Percentiles rank a stretch among this genome's conserved stretches.
Conservation (phyloP, 2,329 filamentous ascomycete genomes). For the Penicillium sp. region DNA sequence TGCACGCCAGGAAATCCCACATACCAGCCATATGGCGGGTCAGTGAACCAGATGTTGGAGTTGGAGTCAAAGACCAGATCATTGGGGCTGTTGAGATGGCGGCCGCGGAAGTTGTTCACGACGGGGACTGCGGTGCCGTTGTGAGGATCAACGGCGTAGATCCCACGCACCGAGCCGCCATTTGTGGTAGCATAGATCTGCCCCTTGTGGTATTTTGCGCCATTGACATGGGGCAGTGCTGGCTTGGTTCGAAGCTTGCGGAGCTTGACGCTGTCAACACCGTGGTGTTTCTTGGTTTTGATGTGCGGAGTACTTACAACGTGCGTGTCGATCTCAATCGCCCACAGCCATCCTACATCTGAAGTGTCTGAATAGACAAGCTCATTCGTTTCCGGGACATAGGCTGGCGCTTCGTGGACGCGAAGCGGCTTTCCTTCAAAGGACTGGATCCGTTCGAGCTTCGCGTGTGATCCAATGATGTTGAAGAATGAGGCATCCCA, state of each 20-base stretch:
- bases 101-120: slow-evolving; percentile 13
- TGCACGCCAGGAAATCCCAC: slow-evolving; percentile 8
- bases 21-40: slow-evolving; percentile 11
- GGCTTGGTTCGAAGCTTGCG: slow-evolving; percentile 9
- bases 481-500: slow-evolving; percentile 10
- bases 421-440: slow-evolving; percentile 9
- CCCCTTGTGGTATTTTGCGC: slow-evolving; percentile 10
- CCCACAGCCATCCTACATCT: slow-evolving; percentile 13
- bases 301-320: slow-evolving; percentile 1
- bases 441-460: slow-evolving; percentile 12
- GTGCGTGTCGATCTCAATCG: slow-evolving; percentile 9
- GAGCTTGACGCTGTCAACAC: slow-evolving; percentile 3
- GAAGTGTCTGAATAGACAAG: slow-evolving; percentile 12
- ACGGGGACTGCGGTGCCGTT: slow-evolving; percentile 7
- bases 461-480: slow-evolving; percentile 9
- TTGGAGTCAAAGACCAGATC: slow-evolving; percentile 11
- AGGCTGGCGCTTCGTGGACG: slow-evolving; percentile 15
- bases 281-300: no score
- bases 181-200: slow-evolving; percentile 9
- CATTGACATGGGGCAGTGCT: slow-evolving; percentile 10
- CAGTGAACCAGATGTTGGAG: slow-evolving; percentile 14
- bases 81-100: slow-evolving; percentile 13
- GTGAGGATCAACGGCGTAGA: slow-evolving; percentile 5
- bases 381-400: slow-evolving; percentile 13
- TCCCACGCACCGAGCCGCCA: slow-evolving; percentile 10